These are phyloP conservation scores for Dactylonectria estremocensis DNA, from an alignment of 2,329 filamentous ascomycete species.

Conservation along the genomic window DNA sequence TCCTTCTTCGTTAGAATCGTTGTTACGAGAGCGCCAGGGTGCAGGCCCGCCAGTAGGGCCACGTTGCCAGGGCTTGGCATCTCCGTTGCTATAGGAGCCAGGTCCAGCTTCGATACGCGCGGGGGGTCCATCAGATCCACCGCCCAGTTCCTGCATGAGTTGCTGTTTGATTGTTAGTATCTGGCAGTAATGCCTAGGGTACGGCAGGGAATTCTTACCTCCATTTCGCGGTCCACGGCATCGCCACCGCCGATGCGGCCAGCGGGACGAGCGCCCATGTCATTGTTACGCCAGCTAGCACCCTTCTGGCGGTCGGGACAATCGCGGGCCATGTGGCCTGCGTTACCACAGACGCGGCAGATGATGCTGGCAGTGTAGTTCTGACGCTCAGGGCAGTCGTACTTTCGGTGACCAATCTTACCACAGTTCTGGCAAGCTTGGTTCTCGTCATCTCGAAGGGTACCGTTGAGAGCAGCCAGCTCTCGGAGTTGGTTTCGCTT, in stretches of 20 bases:
- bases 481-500: constrained; percentile 99
- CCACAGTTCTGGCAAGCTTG: constrained; percentile 99
- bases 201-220: constrained; percentile 72
- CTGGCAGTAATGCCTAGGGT: neutral
- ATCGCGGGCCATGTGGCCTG: constrained; percentile 97
- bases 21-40: constrained; percentile 78
- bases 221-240: constrained; percentile 93
- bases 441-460: constrained; percentile 98
- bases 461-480: constrained; percentile 98
- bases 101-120: constrained; percentile 91
- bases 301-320: constrained; percentile 96
- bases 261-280: constrained; percentile 66
- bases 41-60: constrained; percentile 87
- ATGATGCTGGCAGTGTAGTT: constrained; percentile 99
- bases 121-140: constrained; percentile 73
- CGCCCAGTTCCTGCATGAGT: constrained; percentile 97
- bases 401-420: constrained; percentile 98
- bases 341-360: constrained; percentile 97
- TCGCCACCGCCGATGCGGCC: constrained; percentile 83
- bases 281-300: constrained; percentile 90
- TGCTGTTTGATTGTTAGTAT: constrained; percentile 72
- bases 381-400: constrained; percentile 96
- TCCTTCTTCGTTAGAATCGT: constrained; percentile 65
- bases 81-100: constrained; percentile 68
- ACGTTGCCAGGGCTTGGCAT: constrained; percentile 89